Conservation (phyloP, 148 eudicot species). For the Rhododendron vialii region DNA sequence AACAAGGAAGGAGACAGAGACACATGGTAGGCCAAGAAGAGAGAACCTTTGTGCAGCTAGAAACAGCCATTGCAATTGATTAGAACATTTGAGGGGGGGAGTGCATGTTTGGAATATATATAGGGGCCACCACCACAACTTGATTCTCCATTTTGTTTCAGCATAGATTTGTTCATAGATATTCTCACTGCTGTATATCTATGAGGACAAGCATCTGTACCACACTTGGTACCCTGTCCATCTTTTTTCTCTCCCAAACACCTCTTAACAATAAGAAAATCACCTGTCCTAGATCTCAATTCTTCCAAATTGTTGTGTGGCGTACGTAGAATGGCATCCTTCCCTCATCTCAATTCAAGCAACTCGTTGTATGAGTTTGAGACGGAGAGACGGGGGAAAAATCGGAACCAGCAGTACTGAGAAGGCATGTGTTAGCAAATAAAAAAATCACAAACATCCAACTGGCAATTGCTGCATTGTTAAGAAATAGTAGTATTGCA, state of each 20-base stretch:
- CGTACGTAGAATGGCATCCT: background rate
- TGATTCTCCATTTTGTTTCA: background rate
- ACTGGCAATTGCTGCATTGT: background rate
- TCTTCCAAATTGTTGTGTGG: background rate
- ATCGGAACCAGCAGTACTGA: background rate
- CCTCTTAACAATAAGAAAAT: background rate
- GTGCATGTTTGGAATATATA: background rate
- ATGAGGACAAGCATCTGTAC: background rate
- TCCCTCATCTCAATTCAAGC: background rate
- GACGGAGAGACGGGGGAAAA: background rate
- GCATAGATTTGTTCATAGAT: background rate
- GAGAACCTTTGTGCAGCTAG: background rate
- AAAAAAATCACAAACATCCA: background rate
- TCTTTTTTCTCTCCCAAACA: background rate
- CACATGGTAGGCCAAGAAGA: background rate
- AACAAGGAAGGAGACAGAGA: background rate
- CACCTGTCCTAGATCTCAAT: background rate
- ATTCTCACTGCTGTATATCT: background rate
- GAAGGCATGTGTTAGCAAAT: background rate
- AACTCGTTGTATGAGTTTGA: background rate
- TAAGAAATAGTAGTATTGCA: background rate
- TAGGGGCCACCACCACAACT: background rate
- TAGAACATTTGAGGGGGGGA: background rate
- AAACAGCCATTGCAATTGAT: slow-evolving; percentile 6
- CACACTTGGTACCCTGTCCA: background rate